Evolutionary conservation across 108 stramenopile species (phyloP).

Genomic region (Parietichytrium sp.): DNA sequence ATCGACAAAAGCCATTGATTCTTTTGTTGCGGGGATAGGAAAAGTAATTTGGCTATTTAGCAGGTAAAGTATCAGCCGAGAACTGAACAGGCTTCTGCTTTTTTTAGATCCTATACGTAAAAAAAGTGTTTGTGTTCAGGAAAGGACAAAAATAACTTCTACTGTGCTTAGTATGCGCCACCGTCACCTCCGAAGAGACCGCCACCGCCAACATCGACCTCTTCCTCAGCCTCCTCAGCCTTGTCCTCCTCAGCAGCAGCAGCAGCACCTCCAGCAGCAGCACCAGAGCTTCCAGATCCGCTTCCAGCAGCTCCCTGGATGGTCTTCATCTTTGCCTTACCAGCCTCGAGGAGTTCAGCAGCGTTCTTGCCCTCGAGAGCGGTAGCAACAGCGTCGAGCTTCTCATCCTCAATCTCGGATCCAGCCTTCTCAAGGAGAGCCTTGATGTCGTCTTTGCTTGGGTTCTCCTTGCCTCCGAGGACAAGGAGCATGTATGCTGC

Average conservation of each 20-base stretch:
- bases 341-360: background rate
- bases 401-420: constrained; percentile 29
- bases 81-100: too few species aligned
- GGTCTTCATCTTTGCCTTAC: constrained; percentile 25
- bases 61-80: too few species aligned
- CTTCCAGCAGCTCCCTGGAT: constrained; percentile 34
- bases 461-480: constrained; percentile 34
- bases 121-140: too few species aligned
- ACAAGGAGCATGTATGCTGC: constrained; percentile 38
- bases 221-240: constrained; percentile 31
- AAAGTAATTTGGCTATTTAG: too few species aligned
- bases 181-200: background rate
- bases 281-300: background rate
- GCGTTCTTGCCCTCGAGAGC: constrained; percentile 33
- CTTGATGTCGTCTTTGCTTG: constrained; percentile 35
- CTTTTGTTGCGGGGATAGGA: too few species aligned
- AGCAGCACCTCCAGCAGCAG: background rate
- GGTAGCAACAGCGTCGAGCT: background rate
- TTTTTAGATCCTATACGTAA: too few species aligned
- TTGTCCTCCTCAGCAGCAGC: constrained; percentile 20
- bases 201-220: background rate
- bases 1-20: too few species aligned
- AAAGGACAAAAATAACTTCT: too few species aligned
- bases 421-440: constrained; percentile 30
- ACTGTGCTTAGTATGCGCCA: too few species aligned